Evolutionary conservation across 169 alveolate genomes (phyloP), one percentile per base, ranked within the genome.

Genomic region (Cryptosporidium sp.): DNA sequence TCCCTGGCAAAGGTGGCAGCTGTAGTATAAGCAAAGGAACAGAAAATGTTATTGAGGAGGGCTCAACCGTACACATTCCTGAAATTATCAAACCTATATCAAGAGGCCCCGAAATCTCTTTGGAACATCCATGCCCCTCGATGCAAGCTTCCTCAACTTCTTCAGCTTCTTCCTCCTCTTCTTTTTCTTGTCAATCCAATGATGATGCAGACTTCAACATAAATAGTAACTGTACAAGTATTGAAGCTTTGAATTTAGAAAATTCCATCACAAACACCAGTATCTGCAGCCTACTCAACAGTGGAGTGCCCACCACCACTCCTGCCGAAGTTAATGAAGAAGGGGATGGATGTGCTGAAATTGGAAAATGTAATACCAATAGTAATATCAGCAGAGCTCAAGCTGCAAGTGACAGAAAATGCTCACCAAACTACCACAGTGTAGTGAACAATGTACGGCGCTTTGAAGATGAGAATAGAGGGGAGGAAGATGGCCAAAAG

Each of bases 141-240:
- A 14, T 2, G 12, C 55, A 2, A 48, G 8, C 3, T 48, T 48
- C 23, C 14, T n/a, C 55, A 48, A 16, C 10, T 48, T 48, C 55
- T 14, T 5, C 31, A 55, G 37, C 67, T 12, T 2, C 37, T 7
- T n/a, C 67, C 67, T 2, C 14, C 35, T 2, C 14, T n/a, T 18
- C 67, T 7, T n/a, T 26, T 1, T 55, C 67, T 26, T 55, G 29
- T 21, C 23, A 21, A 16, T 55, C 67, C 67, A 55, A 23, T 9
- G 37, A 55, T 2, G 26, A 55, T n/a, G 8, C 67, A 6, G 5
- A 4, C 4, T 55, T 55, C 37, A 55, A n/a, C 7, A 21, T 5
- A 12, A 55, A 55, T 3, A 55, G 67, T 12, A 55, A 55, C 67
- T 55, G 39, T 55, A 55, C 67, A 14, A 70, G 62, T 8, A 70